Base-by-base conservation (phyloP, 345 rosid genomes). In the Salix arbutifolia region DNA sequence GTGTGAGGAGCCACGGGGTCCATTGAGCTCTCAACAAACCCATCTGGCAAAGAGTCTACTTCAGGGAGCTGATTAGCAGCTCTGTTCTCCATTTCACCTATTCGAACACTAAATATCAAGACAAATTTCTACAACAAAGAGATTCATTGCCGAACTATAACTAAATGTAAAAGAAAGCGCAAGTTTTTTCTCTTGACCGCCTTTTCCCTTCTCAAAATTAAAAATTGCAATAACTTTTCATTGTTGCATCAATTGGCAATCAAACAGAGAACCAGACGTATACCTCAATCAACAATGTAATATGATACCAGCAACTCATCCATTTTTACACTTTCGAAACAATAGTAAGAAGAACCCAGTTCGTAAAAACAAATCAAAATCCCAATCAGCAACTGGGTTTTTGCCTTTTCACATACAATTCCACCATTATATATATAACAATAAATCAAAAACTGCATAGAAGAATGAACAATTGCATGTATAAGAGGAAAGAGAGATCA, bases 31-130 rank as follows among this genome's bases (percentile, higher is more conserved):
- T 91, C 97, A 44, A 95, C 94, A 83, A 93, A 93, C 70, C 99
- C 99, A 83, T 91, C 97, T 7, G 99, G 99, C 84, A 95, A 81
- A 38, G 97, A 82, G 83, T 91, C 97, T 65, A 88, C 99, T 83
- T 91, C 97, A 35, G 99, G 99, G 64, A 95, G 97, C 84, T 88
- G 87, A 82, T 86, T 87, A 71, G 89, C 87, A 50, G 75, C 86
- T 50, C 82, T 75, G 73, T 80, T 86, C 84, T 90, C 94, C 97
- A 93, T 93, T 78, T 69, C 56, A 74, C 76, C 83, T 82, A 77
- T 67, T 76, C 71, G 50, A 44, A 44, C 50, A 44, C 16, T 13
- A 44, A 13, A 44, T 44, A 44, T 44, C 18, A 44, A 44, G 50
- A 44, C 50, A 44, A 44, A 44, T 12, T 76, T 64, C 13, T 26